Evolutionary conservation across 1,139 yeast genomes (phyloP), one percentile per base, ranked within the genome.

Genomic region (Pichiaceae sp.): DNA sequence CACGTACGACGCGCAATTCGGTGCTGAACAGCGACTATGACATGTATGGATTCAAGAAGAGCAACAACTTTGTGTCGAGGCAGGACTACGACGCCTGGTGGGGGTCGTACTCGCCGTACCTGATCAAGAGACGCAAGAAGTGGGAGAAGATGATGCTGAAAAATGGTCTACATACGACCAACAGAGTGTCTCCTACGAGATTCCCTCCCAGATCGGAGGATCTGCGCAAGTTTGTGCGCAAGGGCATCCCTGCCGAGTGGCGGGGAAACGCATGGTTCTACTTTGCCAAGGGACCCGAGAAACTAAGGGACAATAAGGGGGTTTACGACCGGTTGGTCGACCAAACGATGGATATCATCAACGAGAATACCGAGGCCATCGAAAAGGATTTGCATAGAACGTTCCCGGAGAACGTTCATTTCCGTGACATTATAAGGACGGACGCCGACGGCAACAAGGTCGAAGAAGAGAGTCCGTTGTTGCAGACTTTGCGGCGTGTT

Each of bases 221-320:
- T 49, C 68, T 87, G 43, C 82, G 83, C 53, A 73, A 94, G 43
- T 78, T 85, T 53, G 74, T 91, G 12, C 70, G 97, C 40, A 81
- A 84, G 54, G 98, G 98, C 6, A 80, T 91, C 8, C 97, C 98
- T 0, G 89, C 95, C 0, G 96, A 86, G 55, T 89, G 96, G 96
- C 66, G 98, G 48, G 98, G 97, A 0, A 76, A 75, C 47, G 96
- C 96, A 1, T 91, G 98, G 98, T 91, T 91, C 66, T 81, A 76
- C 63, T 89, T 85, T 57, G 95, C 95, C n/a, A 78, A 80, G n/a
- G 97, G 96, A 2, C 70, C 77, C 42, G 95, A 86, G 40, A 72
- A 70, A 45, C 59, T 85, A 40, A 77, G 75, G 46, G 75, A 75
- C 32, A 75, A 85, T 53, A 64, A 64, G 11, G 95, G 94, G 1